Base-by-base conservation (phyloP, 1,284 basidiomycete genomes). In the Butyriboletus regius region DNA sequence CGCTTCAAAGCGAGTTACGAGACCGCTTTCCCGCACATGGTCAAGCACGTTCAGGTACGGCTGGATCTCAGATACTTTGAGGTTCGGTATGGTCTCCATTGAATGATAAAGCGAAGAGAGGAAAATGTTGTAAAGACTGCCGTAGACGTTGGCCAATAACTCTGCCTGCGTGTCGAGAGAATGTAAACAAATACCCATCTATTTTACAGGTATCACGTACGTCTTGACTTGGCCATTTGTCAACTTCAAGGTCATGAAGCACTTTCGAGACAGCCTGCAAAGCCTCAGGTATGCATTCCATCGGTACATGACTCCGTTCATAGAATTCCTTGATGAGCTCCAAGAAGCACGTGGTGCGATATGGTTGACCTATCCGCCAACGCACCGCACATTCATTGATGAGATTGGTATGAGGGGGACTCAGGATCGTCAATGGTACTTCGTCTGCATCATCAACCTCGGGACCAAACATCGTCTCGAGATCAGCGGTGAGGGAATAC, bases 401-500 rank as follows among this genome's bases (percentile, higher is more conserved):
- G 32, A 98, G 72, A 50, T 90, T 85, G 39, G 90, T 75, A 65
- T 98, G 92, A 15, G 77, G 64, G 1, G 79, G 63, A 0, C 91
- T 91, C n/a, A 99, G 71, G 49, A 99, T 98, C 10, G 90, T 90
- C 29, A 98, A 72, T 1, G 92, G 91, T 4, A 99, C 95, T 70
- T 98, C 93, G 58, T 98, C 91, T 60, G 93, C 90, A 58, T 97
- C 95, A 31, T 92, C 87, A 32, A 97, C 83, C 40, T 87, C 84
- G 10, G 83, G 83, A 53, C 82, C 84, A 51, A 88, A 76, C 84
- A 98, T 93, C 33, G 85, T 80, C 62, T 94, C 90, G 44, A 98
- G 74, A 67, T 99, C 96, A 38, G 79, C 77, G 32, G 87, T 77
- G 40, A 99, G 79, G 63, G 93, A 95, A 46, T 82, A 74, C 60